Base-by-base conservation (phyloP, 2,329 filamentous ascomycete genomes). In the Grosmannia huntii region DNA sequence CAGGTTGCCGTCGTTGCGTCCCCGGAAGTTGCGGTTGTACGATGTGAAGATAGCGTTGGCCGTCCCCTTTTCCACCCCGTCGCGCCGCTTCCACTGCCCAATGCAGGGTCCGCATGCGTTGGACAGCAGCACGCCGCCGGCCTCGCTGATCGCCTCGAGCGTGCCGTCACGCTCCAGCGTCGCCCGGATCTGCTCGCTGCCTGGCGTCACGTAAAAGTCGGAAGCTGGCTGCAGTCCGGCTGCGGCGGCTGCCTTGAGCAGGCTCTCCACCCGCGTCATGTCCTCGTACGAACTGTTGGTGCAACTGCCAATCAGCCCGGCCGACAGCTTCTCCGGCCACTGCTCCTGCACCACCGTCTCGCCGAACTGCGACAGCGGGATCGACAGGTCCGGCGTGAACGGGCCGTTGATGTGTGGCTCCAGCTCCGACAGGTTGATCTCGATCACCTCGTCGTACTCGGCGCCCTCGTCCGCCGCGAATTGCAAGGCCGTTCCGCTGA, bases 241-340 rank as follows among this genome's bases (percentile, higher is more conserved):
- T 60, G 85, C 84, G 56, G 85, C 81, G 11, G 94, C 94, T 71
- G 96, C 91, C 72, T 92, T 91, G 60, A 97, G 89, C 59, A 99
- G 82, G 68, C 90, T 84, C 73, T 96, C 92, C 16, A 91, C 89
- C 61, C 92, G 86, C 41, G 91, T 95, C 94, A 99, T 99, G 70
- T 99, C 94, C 73, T 96, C 87, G 71, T 97, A 99, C 2, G 94
- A 97, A 71, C 89, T 95, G 80, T 99, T 99, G 55, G 94, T 99
- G 78, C 94, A 99, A 75, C 90, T 96, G 61, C 94, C 94, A 68
- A 99, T 99, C 57, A 99, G 80, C 56, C 91, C 91, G 28, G 94
- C 92, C 14, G 90, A 94, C 61, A 99, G 86, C 62, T 86, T 90
- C 68, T 89, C 82, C 2, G 94, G 94, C 94, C 94, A 99, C 55